These are phyloP conservation scores for Lipomyces yamanashiensis DNA, from an alignment of 805 yeast genomes.

Conservation along the genomic window DNA sequence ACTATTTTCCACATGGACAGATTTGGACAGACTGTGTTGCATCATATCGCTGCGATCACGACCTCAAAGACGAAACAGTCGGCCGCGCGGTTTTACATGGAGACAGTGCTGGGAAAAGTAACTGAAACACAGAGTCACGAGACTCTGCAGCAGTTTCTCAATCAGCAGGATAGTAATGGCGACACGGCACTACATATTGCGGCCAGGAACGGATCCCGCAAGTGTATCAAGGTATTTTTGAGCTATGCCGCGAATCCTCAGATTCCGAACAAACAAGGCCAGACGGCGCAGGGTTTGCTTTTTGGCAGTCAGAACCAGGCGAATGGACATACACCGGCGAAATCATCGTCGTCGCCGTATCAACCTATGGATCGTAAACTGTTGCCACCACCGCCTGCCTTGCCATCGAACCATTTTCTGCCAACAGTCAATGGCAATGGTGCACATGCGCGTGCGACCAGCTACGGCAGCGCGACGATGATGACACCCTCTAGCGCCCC, in stretches of 20 bases:
- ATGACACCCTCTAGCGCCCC: background rate
- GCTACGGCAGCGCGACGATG: background rate
- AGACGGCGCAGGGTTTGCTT: constrained; percentile 49
- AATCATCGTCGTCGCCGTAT: constrained; percentile 34
- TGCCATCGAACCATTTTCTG: background rate
- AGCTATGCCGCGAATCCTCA: constrained; percentile 55
- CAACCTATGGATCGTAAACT: constrained; percentile 16
- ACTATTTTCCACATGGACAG: constrained; percentile 80
- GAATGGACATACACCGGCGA: constrained; percentile 15
- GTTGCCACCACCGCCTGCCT: background rate
- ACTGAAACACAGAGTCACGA: constrained; percentile 67
- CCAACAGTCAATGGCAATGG: background rate
- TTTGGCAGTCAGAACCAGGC: background rate
- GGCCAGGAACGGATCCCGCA: constrained; percentile 57
- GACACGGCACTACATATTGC: constrained; percentile 87
- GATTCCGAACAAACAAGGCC: constrained; percentile 50
- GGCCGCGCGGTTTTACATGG: constrained; percentile 82
- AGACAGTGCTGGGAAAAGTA: constrained; percentile 72
- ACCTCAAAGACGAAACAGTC: constrained; percentile 70
- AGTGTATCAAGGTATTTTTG: constrained; percentile 51
- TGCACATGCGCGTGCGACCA: background rate
- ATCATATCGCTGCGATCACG: constrained; percentile 77
- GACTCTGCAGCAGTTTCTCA: constrained; percentile 53
- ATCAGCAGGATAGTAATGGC: constrained; percentile 81
- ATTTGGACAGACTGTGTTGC: constrained; percentile 74